Conservation (phyloP, 805 yeast species). For the Candida xiaguanensis region DNA sequence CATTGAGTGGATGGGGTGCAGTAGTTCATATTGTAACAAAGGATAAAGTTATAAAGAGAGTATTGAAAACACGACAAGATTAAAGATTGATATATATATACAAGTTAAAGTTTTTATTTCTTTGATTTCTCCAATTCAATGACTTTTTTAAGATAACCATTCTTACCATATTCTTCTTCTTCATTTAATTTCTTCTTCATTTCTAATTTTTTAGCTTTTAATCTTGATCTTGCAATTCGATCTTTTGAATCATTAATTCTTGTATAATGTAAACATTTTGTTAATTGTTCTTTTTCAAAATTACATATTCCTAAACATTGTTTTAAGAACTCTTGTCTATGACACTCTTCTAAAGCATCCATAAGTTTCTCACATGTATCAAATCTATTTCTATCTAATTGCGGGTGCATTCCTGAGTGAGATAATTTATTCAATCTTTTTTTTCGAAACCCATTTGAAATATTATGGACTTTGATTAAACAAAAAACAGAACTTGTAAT, state of each 20-base stretch:
- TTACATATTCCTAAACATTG: slow-evolving; percentile 83
- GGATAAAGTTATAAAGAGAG: slow-evolving; percentile 84
- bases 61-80: slow-evolving; percentile 94
- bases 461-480: no score
- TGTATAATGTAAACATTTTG: slow-evolving; percentile 76
- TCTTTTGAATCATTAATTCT: slow-evolving; percentile 61
- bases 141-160: slow-evolving; percentile 62
- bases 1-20: slow-evolving; percentile 98
- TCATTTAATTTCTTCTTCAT: slow-evolving; percentile 56
- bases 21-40: slow-evolving; percentile 88
- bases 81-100: slow-evolving; percentile 27
- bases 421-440: no score
- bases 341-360: slow-evolving; percentile 87
- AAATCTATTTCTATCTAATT: slow-evolving; percentile 40
- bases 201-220: slow-evolving; percentile 52
- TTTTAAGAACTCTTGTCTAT: slow-evolving; percentile 60
- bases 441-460: not conserved
- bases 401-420: slow-evolving; percentile 45
- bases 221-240: slow-evolving; percentile 49
- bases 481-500: no score
- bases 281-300: slow-evolving; percentile 73
- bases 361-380: slow-evolving; percentile 73
- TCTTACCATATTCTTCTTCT: slow-evolving; percentile 80
- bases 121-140: slow-evolving; percentile 36
- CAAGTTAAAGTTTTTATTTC: not conserved